phyloP scores from a whole-genome alignment of 2,329 filamentous ascomycete species.

The Penicillium sp. region DNA sequence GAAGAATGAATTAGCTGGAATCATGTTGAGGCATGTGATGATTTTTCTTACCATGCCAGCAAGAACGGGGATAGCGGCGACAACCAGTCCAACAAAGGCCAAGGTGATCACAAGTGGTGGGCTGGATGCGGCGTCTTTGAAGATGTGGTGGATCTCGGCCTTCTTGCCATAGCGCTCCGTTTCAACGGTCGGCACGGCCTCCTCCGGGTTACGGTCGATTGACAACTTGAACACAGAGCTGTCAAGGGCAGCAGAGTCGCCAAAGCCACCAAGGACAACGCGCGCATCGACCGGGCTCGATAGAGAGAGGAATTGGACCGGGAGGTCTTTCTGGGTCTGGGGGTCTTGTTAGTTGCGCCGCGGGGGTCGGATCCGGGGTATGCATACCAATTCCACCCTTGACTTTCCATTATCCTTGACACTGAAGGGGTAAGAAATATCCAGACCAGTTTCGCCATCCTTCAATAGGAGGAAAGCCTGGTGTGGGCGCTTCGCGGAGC shows the following conservation, averaged over 20 bases:
- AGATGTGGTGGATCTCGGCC: constrained; percentile 86
- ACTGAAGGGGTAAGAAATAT: constrained; percentile 81
- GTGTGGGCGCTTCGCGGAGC: constrained; percentile 80
- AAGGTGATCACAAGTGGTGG: constrained; percentile 79
- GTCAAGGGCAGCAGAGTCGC: constrained; percentile 68
- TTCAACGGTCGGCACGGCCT: constrained; percentile 62
- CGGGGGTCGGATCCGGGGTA: not conserved
- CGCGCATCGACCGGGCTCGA: constrained; percentile 72
- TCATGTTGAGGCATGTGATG: not conserved
- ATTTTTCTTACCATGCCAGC: constrained; percentile 63
- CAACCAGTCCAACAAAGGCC: constrained; percentile 72
- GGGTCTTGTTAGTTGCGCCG: constrained; percentile 24
- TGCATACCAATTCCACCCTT: constrained; percentile 76
- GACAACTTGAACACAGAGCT: constrained; percentile 72
- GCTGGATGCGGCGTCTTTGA: constrained; percentile 76
- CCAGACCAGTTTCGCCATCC: constrained; percentile 73
- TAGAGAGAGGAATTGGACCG: constrained; percentile 73
- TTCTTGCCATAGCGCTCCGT: constrained; percentile 82
- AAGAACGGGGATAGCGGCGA: constrained; percentile 73
- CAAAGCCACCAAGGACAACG: constrained; percentile 84
- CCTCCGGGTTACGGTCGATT: constrained; percentile 64
- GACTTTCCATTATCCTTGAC: constrained; percentile 89
- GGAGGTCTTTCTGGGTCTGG: constrained; percentile 87
- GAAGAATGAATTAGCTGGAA: constrained; percentile 15
- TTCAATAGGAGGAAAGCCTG: constrained; percentile 87